A percentile compares a stretch with the other conserved stretches of the same genome.
phyloP scores from a whole-genome alignment of 208 protist species.

The Vickermania spadyakhi region DNA sequence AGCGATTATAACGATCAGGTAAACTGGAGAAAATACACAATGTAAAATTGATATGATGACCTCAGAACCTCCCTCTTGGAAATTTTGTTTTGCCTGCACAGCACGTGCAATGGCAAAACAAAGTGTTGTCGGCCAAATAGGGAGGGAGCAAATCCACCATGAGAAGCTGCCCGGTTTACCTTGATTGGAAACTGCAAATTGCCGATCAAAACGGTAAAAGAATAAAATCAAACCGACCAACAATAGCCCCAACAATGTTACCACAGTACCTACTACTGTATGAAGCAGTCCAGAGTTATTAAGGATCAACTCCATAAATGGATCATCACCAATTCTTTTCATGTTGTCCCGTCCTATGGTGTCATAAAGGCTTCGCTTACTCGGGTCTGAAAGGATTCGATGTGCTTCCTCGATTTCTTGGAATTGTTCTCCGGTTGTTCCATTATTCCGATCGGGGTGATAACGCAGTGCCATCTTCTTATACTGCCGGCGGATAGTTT shows the following conservation, averaged over 20 bases:
- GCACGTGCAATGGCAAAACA: not conserved
- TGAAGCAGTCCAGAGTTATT: conserved; percentile 14
- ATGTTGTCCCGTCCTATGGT: conserved; percentile 92
- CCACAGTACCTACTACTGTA: conserved; percentile 7
- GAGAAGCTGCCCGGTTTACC: not conserved
- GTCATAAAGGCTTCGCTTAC: conserved; percentile 96
- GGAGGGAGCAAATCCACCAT: not conserved
- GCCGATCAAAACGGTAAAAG: not conserved
- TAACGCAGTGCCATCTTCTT: conserved; percentile 78
- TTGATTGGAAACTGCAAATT: not conserved
- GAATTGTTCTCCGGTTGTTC: conserved; percentile 62
- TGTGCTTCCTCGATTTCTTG: conserved; percentile 94
- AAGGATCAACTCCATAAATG: too few species aligned
- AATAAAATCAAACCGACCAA: not conserved
- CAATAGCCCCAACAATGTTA: not conserved
- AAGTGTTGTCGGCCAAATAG: not conserved
- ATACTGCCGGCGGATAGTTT: conserved; percentile 78
- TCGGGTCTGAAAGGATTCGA: conserved; percentile 90
- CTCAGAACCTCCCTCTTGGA: too few species aligned
- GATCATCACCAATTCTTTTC: conserved; percentile 48
- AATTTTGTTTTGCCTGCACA: too few species aligned
- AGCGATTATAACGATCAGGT: not conserved
- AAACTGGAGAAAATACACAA: not conserved
- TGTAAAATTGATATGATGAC: not conserved
- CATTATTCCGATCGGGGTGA: conserved; percentile 84